phyloP scores from a whole-genome alignment of 2,329 filamentous ascomycete species.

The Colletotrichum lindemuthianum region DNA sequence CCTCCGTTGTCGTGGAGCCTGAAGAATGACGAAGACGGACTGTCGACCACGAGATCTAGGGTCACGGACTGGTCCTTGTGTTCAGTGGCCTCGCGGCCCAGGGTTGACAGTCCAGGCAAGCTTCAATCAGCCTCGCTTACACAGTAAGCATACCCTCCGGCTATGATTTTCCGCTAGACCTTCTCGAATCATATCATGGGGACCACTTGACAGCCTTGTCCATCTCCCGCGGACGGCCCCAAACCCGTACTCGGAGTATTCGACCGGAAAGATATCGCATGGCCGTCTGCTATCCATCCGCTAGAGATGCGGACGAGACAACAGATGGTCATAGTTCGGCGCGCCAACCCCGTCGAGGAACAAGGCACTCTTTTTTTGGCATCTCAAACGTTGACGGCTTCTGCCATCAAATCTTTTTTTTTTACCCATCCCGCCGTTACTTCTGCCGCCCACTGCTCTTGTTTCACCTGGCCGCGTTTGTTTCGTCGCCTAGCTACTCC shows the following conservation, averaged over 20 bases:
- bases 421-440: slow-evolving; percentile 11
- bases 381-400: slow-evolving; percentile 33
- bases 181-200: slow-evolving; percentile 11
- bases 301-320: slow-evolving; percentile 20
- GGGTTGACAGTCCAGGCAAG: slow-evolving; percentile 9
- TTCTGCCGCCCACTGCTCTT: slow-evolving; percentile 32
- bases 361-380: slow-evolving; percentile 15
- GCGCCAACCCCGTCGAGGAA: neutral
- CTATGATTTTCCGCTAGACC: slow-evolving; percentile 13
- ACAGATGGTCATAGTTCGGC: slow-evolving; percentile 12
- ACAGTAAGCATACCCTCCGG: slow-evolving; percentile 2
- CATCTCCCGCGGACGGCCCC: slow-evolving; percentile 7
- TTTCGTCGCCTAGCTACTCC: slow-evolving; percentile 27
- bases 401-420: slow-evolving; percentile 33
- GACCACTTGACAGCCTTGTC: slow-evolving; percentile 17
- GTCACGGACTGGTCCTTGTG: slow-evolving; percentile 25
- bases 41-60: slow-evolving; percentile 22
- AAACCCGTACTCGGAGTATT: slow-evolving; percentile 18
- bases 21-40: slow-evolving; percentile 27
- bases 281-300: slow-evolving; percentile 7
- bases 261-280: slow-evolving; percentile 21
- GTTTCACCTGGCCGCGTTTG: slow-evolving; percentile 35
- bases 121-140: slow-evolving; percentile 1
- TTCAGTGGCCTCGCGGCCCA: slow-evolving; percentile 11
- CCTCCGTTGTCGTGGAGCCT: slow-evolving; percentile 32